Base-by-base conservation (phyloP, 2,329 filamentous ascomycete species). In the Xylaria sp. region DNA sequence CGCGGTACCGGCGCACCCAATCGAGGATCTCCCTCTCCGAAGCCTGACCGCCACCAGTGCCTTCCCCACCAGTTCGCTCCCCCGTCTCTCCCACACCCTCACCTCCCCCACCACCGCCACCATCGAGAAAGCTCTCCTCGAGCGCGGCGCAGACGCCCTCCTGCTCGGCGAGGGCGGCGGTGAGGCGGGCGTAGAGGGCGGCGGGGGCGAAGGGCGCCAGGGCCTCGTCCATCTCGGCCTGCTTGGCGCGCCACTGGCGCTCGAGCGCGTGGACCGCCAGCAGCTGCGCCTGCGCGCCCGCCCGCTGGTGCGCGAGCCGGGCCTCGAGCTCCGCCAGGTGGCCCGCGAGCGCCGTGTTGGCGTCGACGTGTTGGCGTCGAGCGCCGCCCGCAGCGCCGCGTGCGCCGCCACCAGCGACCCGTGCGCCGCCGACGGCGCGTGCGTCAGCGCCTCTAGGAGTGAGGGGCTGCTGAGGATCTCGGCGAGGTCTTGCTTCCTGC, bases 81-180 rank as follows among this genome's bases (percentile, higher is more conserved):
- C 66, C 70, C 69, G 72, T 66, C 50, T 71, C 50, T 7, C 38
- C 48, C 11, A 50, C 53, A 4, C 45, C 45, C 7, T 49, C 48
- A 7, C 40, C 37, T 39, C 60, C 52, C 3, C 7, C 39, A 4
- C 40, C 70, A 2, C 72, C 74, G 17, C 69, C 70, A 70, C 74
- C 76, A 48, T 95, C 91, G 1, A 97, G 76, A 69, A 97, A 97
- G 65, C 92, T 97, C 76, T 96, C 93, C 74, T 97, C 92, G 52
- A 97, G 80, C 1, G 90, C 92, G 54, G 82, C 79, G 62, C 92
- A 92, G 16, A 97, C 79, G 54, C 77, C 77, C 59, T 92, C 91
- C 73, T 96, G 92, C 76, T 97, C 93, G 48, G 84, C 83, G 16
- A 95, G 85, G 8, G 86, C 87, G 54, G 89, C 88, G 42, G 80